Percentiles rank a stretch among this genome's conserved stretches.
Conservation (phyloP, 148 eudicot species). For the Pouteria glomerata region DNA sequence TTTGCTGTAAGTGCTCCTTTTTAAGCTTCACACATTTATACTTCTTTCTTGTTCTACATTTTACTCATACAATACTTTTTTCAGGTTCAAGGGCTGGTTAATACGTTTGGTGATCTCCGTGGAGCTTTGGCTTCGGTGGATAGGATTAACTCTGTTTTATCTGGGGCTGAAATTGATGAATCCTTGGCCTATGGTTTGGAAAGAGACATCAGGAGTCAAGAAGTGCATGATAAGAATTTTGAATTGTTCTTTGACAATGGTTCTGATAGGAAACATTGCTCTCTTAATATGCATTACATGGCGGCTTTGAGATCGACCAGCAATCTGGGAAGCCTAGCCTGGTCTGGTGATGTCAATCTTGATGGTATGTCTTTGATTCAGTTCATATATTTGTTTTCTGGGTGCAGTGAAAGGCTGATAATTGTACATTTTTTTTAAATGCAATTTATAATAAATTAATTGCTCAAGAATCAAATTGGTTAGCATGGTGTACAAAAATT, state of each 20-base stretch:
- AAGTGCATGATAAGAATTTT: conserved; percentile 49
- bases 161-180: conserved; percentile 78
- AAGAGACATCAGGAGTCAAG: conserved; percentile 62
- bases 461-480: background rate
- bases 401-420: background rate
- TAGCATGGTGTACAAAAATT: background rate
- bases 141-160: conserved; percentile 85
- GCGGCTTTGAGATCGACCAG: conserved; percentile 64
- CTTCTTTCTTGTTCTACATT: background rate
- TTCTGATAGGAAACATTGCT: conserved; percentile 33
- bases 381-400: conserved; percentile 7
- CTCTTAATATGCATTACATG: conserved; percentile 54
- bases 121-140: conserved; percentile 91
- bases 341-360: conserved; percentile 78
- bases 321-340: conserved; percentile 52
- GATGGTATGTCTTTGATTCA: conserved; percentile 60
- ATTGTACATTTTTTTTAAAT: background rate
- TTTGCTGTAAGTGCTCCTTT: conserved; percentile 72
- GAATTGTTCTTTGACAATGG: conserved; percentile 46
- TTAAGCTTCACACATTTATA: background rate
- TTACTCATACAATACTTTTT: background rate
- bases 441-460: background rate
- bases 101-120: conserved; percentile 96
- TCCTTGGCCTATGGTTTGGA: conserved; percentile 80
- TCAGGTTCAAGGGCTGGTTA: conserved; percentile 97